Percentiles rank a stretch among this genome's conserved stretches.
Conservation (phyloP, 345 rosid genomes). For the Trapa incisa region DNA sequence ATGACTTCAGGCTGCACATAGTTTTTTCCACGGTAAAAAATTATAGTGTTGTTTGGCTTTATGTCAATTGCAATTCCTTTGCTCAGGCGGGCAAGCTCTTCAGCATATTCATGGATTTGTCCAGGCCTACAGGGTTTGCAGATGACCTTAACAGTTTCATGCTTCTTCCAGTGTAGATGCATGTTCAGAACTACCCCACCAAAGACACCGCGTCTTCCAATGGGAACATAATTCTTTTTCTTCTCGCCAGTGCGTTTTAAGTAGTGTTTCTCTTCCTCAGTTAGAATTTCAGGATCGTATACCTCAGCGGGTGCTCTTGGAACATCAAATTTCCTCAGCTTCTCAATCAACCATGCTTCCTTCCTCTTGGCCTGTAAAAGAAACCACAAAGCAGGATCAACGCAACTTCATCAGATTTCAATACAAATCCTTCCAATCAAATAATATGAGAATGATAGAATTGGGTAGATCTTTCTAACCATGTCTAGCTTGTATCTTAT, state of each 20-base stretch:
- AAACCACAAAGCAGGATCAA: neutral
- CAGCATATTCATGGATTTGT: constrained; percentile 70
- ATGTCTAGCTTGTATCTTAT: constrained; percentile 82
- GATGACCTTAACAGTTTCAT: constrained; percentile 81
- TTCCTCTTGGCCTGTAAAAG: constrained; percentile 65
- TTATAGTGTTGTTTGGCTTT: constrained; percentile 52
- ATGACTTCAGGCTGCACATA: constrained; percentile 67
- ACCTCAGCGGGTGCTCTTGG: constrained; percentile 41
- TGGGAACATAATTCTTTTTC: constrained; percentile 67
- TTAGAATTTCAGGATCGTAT: constrained; percentile 72
- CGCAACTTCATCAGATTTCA: neutral
- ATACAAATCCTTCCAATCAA: neutral
- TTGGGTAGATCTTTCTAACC: constrained; percentile 22
- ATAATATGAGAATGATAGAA: neutral
- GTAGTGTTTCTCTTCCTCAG: constrained; percentile 90
- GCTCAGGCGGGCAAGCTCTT: constrained; percentile 69
- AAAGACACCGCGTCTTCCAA: constrained; percentile 90
- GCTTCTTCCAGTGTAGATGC: constrained; percentile 98
- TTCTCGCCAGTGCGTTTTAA: constrained; percentile 84
- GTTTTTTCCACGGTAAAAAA: constrained; percentile 84
- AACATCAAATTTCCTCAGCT: constrained; percentile 60
- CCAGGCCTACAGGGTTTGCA: constrained; percentile 86
- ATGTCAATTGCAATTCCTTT: constrained; percentile 77
- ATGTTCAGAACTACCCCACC: constrained; percentile 91
- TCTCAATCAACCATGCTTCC: constrained; percentile 86